Evolutionary conservation across 768 basidiomycete species (phyloP).

Genomic region (Tulasnella sp.): DNA sequence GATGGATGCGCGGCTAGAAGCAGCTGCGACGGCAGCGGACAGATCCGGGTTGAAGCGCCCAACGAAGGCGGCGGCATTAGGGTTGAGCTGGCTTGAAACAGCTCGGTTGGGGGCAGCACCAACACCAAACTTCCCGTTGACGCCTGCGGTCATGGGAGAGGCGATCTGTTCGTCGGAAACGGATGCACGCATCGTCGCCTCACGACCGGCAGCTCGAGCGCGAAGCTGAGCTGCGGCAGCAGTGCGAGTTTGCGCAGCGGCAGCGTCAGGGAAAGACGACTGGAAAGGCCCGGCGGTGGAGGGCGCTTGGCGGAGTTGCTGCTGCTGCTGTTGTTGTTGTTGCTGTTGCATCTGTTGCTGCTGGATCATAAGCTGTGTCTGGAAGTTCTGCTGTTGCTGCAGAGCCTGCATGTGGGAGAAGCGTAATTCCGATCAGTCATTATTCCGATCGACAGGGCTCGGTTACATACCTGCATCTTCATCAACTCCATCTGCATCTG

Average conservation of each 20-base stretch:
- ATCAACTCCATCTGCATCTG: constrained; percentile 81
- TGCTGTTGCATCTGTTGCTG: constrained; percentile 23
- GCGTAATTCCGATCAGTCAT: constrained; percentile 42
- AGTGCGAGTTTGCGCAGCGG: constrained; percentile 15
- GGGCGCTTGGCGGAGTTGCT: constrained; percentile 45
- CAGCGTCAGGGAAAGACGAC: constrained; percentile 46
- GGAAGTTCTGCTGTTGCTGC: constrained; percentile 44
- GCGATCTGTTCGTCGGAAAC: constrained; percentile 35
- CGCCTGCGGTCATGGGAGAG: constrained; percentile 73
- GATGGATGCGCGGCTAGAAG: constrained; percentile 27
- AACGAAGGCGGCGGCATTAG: constrained; percentile 36
- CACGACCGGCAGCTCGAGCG: constrained; percentile 51
- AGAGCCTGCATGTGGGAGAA: constrained; percentile 46
- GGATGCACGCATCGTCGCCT: constrained; percentile 57
- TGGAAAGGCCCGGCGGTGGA: constrained; percentile 66
- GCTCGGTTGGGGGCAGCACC: constrained; percentile 3
- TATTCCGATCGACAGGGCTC: constrained; percentile 8
- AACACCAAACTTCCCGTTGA: constrained; percentile 63
- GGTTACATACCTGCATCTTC: constrained; percentile 56
- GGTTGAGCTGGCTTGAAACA: constrained; percentile 31
- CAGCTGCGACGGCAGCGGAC: constrained; percentile 22
- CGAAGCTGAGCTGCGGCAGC: constrained; percentile 42
- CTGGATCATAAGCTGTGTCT: constrained; percentile 22
- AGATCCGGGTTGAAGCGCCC: constrained; percentile 35
- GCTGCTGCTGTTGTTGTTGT: constrained; percentile 21